phyloP scores from a whole-genome alignment of 2,329 filamentous ascomycete species.

The Aspergillus sp. region DNA sequence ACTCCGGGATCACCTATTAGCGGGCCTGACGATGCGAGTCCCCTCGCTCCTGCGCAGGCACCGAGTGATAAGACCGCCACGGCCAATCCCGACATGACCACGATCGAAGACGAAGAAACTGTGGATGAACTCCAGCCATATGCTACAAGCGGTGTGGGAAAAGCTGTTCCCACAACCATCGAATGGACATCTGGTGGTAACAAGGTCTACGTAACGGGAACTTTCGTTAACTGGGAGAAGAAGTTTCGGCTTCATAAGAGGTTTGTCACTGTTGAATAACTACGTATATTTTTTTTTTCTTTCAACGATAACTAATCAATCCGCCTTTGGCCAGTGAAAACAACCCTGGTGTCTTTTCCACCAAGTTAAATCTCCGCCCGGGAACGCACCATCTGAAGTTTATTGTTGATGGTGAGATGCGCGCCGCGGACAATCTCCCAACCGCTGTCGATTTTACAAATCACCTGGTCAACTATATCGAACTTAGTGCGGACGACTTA shows the following conservation, averaged over 20 bases:
- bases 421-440: conserved; percentile 79
- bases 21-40: conserved; percentile 63
- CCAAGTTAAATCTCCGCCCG: conserved; percentile 78
- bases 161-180: conserved; percentile 78
- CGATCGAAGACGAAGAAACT: conserved; percentile 70
- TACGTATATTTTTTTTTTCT: conserved; percentile 12
- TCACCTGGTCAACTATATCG: conserved; percentile 97
- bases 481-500: conserved; percentile 77
- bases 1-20: conserved; percentile 89
- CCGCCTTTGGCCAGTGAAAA: conserved; percentile 35
- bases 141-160: conserved; percentile 67
- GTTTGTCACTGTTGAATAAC: conserved; percentile 59
- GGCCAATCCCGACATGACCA: conserved; percentile 56
- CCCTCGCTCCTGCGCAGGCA: conserved; percentile 41
- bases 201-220: conserved; percentile 94
- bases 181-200: conserved; percentile 83
- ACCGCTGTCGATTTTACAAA: conserved; percentile 98
- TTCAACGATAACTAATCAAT: conserved; percentile 13
- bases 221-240: conserved; percentile 95
- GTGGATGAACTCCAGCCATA: conserved; percentile 69
- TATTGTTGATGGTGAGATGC: conserved; percentile 90
- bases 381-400: conserved; percentile 98
- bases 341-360: conserved; percentile 65
- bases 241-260: conserved; percentile 84
- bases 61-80: conserved; percentile 54